Base-by-base conservation (phyloP, 768 basidiomycete species). In the Boletus sp. region DNA sequence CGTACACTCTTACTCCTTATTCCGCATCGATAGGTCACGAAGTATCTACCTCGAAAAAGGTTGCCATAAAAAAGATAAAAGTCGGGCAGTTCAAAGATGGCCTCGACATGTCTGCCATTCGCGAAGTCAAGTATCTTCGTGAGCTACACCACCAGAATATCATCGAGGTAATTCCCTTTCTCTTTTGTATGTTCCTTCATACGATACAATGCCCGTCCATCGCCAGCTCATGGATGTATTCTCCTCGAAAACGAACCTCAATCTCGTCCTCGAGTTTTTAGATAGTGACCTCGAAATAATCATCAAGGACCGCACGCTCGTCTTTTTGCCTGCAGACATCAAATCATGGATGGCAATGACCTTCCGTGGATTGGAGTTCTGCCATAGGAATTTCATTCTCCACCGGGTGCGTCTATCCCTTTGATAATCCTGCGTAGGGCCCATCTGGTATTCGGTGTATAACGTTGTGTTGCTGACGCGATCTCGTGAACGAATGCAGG, bases 261-360 rank as follows among this genome's bases (percentile, higher is more conserved):
- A 98, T 69, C 86, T 99, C 30, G 97, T 99, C 33, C 81, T 99
- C 11, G 97, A 99, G 68, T 98, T 94, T 71, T 79, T 98, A 50
- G 91, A 96, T 62, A 94, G 90, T 27, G 97, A 99, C 73, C 79
- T 99, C 32, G 97, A 99, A 74, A 92, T 92, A 71, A 86, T 98
- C 63, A 98, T 99, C 71, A 93, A 93, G 66, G 95, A 99, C 71
- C 82, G 91, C 40, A 79, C 86, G 1, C 84, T 97, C 53, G 90
- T 98, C 23, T 98, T 99, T 69, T 78, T 94, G 32, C 90, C 92
- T 4, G 92, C 91, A 1, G 97, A 99, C 70, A 94, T 98, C 75
- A 99, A 99, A 71, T 88, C 89, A 58, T 99, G 97, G 96, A 92
- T 97, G 83, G 90, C 91, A 11, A 98, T 98, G 97, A 94, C 90